These are phyloP conservation scores for Amphibolis antarctica DNA, from an alignment of 106 monocot genomes.

Conservation along the genomic window DNA sequence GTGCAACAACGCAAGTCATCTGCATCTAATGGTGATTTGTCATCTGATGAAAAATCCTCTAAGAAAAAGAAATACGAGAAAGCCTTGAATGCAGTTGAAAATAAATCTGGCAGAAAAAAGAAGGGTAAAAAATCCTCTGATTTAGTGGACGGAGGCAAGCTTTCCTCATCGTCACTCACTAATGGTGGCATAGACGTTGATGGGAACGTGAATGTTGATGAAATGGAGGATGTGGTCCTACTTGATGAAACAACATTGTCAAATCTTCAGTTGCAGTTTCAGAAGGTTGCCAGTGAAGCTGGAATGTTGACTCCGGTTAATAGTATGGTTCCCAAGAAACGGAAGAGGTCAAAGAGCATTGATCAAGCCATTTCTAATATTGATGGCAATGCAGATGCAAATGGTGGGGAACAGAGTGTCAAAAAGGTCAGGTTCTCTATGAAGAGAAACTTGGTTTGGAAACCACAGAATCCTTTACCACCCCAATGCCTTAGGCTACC, in stretches of 20 bases:
- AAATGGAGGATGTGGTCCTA: slow-evolving; percentile 11
- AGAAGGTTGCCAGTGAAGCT: slow-evolving; percentile 72
- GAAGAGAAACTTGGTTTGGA: slow-evolving; percentile 90
- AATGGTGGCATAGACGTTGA: background rate
- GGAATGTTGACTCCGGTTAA: slow-evolving; percentile 37
- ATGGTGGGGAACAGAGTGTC: slow-evolving; percentile 42
- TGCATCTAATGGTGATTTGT: background rate
- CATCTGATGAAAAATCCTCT: slow-evolving; percentile 13
- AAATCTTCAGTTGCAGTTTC: slow-evolving; percentile 87
- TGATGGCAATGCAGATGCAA: slow-evolving; percentile 14
- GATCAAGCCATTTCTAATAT: slow-evolving; percentile 2
- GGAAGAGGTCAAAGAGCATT: slow-evolving; percentile 36
- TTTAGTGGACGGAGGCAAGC: background rate
- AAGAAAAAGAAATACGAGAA: slow-evolving; percentile 56
- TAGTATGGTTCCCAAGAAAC: slow-evolving; percentile 34
- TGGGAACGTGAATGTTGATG: slow-evolving; percentile 6
- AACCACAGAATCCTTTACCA: slow-evolving; percentile 79
- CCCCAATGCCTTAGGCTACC: slow-evolving; percentile 84
- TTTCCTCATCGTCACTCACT: background rate
- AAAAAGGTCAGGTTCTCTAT: slow-evolving; percentile 92
- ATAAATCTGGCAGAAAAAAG: slow-evolving; percentile 24
- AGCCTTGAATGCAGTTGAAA: slow-evolving; percentile 8
- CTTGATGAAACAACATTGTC: slow-evolving; percentile 55
- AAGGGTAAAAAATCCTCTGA: background rate
- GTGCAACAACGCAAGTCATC: background rate